Evolutionary conservation across 1,284 basidiomycete genomes (phyloP).

Genomic region (Trametes polyzona): DNA sequence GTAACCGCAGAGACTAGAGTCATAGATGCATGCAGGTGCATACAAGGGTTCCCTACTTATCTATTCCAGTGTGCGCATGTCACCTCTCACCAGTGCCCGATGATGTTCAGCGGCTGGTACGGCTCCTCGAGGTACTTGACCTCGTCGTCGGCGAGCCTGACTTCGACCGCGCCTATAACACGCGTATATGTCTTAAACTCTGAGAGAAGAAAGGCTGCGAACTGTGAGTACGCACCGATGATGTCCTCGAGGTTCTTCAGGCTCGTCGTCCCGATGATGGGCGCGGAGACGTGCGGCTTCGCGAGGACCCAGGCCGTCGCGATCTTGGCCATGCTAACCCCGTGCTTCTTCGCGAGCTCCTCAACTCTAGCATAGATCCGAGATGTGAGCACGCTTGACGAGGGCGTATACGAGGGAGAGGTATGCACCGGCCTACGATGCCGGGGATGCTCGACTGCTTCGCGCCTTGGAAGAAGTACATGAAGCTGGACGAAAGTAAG

Average conservation of each 20-base stretch:
- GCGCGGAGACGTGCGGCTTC: slow-evolving; percentile 47
- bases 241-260: slow-evolving; percentile 52
- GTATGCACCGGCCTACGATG: slow-evolving; percentile 6
- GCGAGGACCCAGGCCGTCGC: slow-evolving; percentile 49
- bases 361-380: slow-evolving; percentile 39
- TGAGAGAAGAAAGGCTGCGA: neutral
- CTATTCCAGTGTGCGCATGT: no score
- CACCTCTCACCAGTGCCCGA: slow-evolving; percentile 28
- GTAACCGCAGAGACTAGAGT: no score
- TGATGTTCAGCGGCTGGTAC: slow-evolving; percentile 18
- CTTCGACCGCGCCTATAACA: slow-evolving; percentile 32
- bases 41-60: no score
- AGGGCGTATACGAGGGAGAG: no score
- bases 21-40: no score
- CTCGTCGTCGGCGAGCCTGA: slow-evolving; percentile 49
- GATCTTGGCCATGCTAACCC: slow-evolving; percentile 33
- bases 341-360: slow-evolving; percentile 46
- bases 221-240: slow-evolving; percentile 45
- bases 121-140: slow-evolving; percentile 46
- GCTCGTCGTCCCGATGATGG: slow-evolving; percentile 55
- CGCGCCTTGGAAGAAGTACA: slow-evolving; percentile 7
- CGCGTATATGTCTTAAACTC: neutral
- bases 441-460: neutral
- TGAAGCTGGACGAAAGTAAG: slow-evolving; percentile 33
- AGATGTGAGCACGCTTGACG: neutral